These are phyloP conservation scores for Alternaria sp. DNA, from an alignment of 2,329 filamentous ascomycete genomes.

Conservation along the genomic window DNA sequence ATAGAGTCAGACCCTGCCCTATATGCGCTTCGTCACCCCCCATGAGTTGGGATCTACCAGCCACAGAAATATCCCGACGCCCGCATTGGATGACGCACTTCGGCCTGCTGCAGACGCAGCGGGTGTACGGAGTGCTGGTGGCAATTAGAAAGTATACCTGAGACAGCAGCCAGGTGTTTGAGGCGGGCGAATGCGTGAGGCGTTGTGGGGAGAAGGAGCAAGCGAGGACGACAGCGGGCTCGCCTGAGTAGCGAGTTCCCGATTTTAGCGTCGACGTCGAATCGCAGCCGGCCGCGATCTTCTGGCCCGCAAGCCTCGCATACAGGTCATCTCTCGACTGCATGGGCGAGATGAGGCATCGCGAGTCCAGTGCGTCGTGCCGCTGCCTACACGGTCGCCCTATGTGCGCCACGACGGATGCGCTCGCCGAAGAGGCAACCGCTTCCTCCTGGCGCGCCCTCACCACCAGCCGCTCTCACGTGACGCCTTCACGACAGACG, in stretches of 20 bases:
- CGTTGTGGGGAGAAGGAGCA: constrained; percentile 12
- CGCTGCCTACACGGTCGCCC: neutral
- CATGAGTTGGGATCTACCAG: constrained; percentile 43
- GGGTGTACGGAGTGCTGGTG: constrained; percentile 32
- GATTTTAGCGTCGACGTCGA: constrained; percentile 27
- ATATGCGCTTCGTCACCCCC: constrained; percentile 48
- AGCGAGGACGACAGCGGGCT: constrained; percentile 14
- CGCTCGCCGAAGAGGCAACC: constrained; percentile 3
- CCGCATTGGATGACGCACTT: constrained; percentile 40
- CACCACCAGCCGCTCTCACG: constrained; percentile 15
- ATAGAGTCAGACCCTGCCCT: constrained; percentile 40
- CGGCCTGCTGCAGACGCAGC: constrained; percentile 30
- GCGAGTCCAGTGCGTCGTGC: neutral
- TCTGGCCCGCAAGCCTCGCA: constrained; percentile 32
- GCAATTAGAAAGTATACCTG: constrained; percentile 28
- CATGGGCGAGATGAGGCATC: constrained; percentile 28
- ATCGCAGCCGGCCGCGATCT: constrained; percentile 32
- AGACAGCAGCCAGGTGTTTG: constrained; percentile 14
- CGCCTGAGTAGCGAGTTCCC: constrained; percentile 7
- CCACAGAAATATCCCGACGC: constrained; percentile 42
- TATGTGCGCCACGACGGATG: constrained; percentile 10
- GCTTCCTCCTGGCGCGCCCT: neutral
- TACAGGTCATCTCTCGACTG: constrained; percentile 35
- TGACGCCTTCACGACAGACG: constrained; percentile 14
- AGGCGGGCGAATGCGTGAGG: constrained; percentile 3